Evolutionary conservation across 1,284 basidiomycete species (phyloP).

Genomic region (Waitea zeae): DNA sequence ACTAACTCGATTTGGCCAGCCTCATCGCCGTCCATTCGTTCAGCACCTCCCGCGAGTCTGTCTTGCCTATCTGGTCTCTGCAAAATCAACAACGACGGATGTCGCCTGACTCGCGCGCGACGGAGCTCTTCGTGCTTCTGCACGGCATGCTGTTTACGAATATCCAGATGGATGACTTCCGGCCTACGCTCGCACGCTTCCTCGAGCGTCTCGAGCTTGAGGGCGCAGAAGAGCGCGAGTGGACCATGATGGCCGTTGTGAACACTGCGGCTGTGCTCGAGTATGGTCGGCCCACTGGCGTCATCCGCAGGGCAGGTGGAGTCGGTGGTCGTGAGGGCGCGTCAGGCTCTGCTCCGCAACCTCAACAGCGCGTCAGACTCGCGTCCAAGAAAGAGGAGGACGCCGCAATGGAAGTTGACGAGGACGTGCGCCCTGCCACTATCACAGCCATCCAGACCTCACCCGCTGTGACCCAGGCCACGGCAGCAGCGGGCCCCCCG

Average conservation of each 20-base stretch:
- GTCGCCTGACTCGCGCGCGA: constrained; percentile 57
- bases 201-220: constrained; percentile 75
- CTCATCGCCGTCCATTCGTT: constrained; percentile 87
- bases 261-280: constrained; percentile 77
- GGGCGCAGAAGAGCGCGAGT: constrained; percentile 70
- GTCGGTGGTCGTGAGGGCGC: constrained; percentile 16
- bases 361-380: constrained; percentile 17
- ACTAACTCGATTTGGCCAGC: constrained; percentile 20
- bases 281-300: constrained; percentile 66
- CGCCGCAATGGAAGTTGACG: constrained; percentile 62
- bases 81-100: constrained; percentile 55
- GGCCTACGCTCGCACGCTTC: constrained; percentile 65
- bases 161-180: constrained; percentile 86
- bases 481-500: constrained; percentile 16
- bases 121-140: constrained; percentile 80
- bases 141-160: constrained; percentile 95
- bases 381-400: constrained; percentile 16
- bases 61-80: constrained; percentile 73
- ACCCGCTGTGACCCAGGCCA: constrained; percentile 20
- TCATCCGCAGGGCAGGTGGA: constrained; percentile 44
- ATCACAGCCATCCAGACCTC: constrained; percentile 16
- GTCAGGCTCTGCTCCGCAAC: constrained; percentile 8
- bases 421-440: constrained; percentile 8
- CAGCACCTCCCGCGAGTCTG: constrained; percentile 70
- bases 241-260: constrained; percentile 89